Conservation (phyloP, 2,329 filamentous ascomycete species). For the Ascocoryne sarcoides region DNA sequence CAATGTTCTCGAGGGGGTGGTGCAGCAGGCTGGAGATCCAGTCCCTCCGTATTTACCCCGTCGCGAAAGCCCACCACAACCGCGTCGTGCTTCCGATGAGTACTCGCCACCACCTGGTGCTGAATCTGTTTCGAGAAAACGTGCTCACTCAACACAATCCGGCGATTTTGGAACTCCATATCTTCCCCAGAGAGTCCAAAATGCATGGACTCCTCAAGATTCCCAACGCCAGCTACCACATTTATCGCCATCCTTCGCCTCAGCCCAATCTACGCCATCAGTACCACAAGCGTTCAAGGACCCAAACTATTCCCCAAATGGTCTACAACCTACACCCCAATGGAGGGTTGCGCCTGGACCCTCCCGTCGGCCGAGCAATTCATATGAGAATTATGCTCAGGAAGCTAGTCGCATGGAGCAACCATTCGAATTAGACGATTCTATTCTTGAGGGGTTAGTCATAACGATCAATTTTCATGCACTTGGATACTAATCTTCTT, state of each 20-base stretch:
- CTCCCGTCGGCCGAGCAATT: conserved; percentile 17
- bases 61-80: conserved; percentile 31
- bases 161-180: conserved; percentile 36
- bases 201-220: conserved; percentile 20
- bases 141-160: conserved; percentile 39
- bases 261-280: conserved; percentile 11
- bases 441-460: conserved; percentile 33
- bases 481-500: conserved; percentile 15
- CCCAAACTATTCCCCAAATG: conserved; percentile 26
- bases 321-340: conserved; percentile 22
- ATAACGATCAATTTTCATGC: background rate
- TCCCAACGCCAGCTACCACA: conserved; percentile 16
- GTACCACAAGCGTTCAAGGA: conserved; percentile 18
- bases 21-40: conserved; percentile 44
- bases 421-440: conserved; percentile 37
- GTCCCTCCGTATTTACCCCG: conserved; percentile 31
- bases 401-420: conserved; percentile 20
- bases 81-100: conserved; percentile 38
- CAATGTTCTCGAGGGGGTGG: conserved; percentile 71
- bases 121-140: conserved; percentile 34
- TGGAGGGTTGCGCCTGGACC: conserved; percentile 27
- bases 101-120: conserved; percentile 42
- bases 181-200: conserved; percentile 24
- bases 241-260: conserved; percentile 7
- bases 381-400: conserved; percentile 20